phyloP scores from a whole-genome alignment of 2,329 filamentous ascomycete genomes.

The Colletotrichum chrysophilum region DNA sequence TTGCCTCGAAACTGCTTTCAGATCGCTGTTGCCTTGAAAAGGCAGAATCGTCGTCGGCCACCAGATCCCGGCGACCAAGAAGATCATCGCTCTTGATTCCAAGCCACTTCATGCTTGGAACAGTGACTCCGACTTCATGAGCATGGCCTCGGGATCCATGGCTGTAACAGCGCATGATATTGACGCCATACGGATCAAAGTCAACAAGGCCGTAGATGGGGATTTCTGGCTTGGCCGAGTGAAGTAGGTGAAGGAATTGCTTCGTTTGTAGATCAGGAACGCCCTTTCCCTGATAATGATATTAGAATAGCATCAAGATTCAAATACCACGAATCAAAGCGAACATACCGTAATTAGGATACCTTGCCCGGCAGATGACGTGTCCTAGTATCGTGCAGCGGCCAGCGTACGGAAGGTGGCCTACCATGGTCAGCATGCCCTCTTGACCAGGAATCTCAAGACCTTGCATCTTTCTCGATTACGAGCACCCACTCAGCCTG shows the following conservation, averaged over 20 bases:
- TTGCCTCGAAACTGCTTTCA: background rate
- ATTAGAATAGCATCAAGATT: background rate
- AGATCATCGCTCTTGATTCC: constrained; percentile 59
- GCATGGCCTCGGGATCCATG: constrained; percentile 67
- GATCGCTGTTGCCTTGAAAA: background rate
- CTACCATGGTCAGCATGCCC: constrained; percentile 42
- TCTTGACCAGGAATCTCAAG: background rate
- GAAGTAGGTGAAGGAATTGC: constrained; percentile 64
- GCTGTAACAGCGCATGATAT: constrained; percentile 77
- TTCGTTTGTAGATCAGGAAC: constrained; percentile 79
- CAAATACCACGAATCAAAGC: background rate
- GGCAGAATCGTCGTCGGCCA: background rate
- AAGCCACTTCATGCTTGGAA: constrained; percentile 66
- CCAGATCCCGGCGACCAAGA: background rate
- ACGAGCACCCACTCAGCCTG: constrained; percentile 69
- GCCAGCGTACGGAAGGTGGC: constrained; percentile 77
- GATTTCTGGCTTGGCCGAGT: constrained; percentile 49
- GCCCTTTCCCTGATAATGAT: constrained; percentile 70
- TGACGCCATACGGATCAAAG: constrained; percentile 77
- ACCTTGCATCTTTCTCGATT: constrained; percentile 76
- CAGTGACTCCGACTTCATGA: constrained; percentile 60
- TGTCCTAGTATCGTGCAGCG: constrained; percentile 59
- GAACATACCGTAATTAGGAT: constrained; percentile 69
- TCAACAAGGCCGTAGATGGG: constrained; percentile 72
- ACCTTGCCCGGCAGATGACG: constrained; percentile 56